Evolutionary conservation across 164 flowering plant genomes (phyloP).

Genomic region (Kalanchoe fedtschenkoi): DNA sequence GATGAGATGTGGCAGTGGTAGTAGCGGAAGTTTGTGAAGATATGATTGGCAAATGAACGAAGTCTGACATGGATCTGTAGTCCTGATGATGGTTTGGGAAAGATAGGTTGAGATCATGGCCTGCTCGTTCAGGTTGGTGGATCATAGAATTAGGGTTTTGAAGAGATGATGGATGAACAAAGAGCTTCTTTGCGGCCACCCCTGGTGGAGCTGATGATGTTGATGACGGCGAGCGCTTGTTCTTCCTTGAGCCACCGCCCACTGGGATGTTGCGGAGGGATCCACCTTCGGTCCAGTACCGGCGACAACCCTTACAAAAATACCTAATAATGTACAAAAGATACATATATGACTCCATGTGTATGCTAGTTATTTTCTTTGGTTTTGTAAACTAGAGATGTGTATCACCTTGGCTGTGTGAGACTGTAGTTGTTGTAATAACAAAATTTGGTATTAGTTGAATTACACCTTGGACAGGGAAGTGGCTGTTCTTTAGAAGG

Average conservation of each 20-base stretch:
- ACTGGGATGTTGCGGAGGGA: conserved; percentile 91
- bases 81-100: conserved; percentile 27
- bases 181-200: conserved; percentile 18
- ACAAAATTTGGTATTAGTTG: conserved; percentile 88
- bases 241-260: conserved; percentile 91
- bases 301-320: conserved; percentile 87
- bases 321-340: conserved; percentile 25
- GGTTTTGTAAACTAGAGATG: background rate
- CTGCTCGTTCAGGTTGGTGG: conserved; percentile 15
- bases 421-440: conserved; percentile 98
- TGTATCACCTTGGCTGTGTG: conserved; percentile 60
- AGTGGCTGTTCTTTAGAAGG: conserved; percentile 70
- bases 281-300: conserved; percentile 98
- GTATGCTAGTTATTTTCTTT: background rate
- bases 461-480: conserved; percentile 93
- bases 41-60: conserved; percentile 17
- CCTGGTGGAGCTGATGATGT: conserved; percentile 14
- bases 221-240: conserved; percentile 57
- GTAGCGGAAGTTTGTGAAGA: conserved; percentile 8
- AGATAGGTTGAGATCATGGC: conserved; percentile 57
- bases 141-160: conserved; percentile 27
- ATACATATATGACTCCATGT: too few relatives aligned
- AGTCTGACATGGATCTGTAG: conserved; percentile 24
- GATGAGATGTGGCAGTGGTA: conserved; percentile 16
- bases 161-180: conserved; percentile 16